A percentile compares a stretch with the other conserved stretches of the same genome.
phyloP scores from a whole-genome alignment of 2,329 filamentous ascomycete species.

The Curvularia verruculosa region DNA sequence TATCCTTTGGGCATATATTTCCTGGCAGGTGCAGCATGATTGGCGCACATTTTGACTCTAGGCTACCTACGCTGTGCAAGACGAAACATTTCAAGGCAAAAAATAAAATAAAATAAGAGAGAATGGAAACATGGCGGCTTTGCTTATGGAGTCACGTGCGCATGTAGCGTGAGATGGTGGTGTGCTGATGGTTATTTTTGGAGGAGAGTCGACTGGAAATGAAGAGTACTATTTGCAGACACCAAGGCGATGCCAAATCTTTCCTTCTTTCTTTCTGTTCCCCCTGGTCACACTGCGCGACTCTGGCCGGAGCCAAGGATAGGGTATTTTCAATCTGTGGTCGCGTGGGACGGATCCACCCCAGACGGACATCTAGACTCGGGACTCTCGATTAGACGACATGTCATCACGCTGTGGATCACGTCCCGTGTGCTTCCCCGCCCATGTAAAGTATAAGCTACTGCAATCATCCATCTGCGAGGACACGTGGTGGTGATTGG shows the following conservation, averaged over 20 bases:
- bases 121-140: neutral
- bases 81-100: neutral
- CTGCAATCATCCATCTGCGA: neutral
- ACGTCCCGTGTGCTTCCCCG: slow-evolving; percentile 9
- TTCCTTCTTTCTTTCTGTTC: neutral
- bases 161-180: neutral
- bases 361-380: slow-evolving; percentile 7
- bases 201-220: neutral
- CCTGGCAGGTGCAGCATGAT: slow-evolving; percentile 8
- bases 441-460: no score
- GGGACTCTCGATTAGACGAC: neutral
- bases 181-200: neutral
- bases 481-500: slow-evolving; percentile 23
- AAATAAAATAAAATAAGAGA: no score
- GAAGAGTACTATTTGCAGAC: neutral
- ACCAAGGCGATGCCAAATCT: no score
- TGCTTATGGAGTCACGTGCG: slow-evolving; percentile 1
- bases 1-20: slow-evolving; percentile 8
- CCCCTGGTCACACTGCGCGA: neutral
- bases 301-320: neutral
- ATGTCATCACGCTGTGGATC: slow-evolving; percentile 11
- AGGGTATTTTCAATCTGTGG: neutral
- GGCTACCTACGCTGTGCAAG: neutral
- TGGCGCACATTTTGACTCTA: slow-evolving; percentile 1
- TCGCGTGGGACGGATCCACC: slow-evolving; percentile 5